Percentiles rank a stretch among this genome's conserved stretches.
phyloP scores from a whole-genome alignment of 2,329 filamentous ascomycete genomes.

The Cytospora chrysosperma region DNA sequence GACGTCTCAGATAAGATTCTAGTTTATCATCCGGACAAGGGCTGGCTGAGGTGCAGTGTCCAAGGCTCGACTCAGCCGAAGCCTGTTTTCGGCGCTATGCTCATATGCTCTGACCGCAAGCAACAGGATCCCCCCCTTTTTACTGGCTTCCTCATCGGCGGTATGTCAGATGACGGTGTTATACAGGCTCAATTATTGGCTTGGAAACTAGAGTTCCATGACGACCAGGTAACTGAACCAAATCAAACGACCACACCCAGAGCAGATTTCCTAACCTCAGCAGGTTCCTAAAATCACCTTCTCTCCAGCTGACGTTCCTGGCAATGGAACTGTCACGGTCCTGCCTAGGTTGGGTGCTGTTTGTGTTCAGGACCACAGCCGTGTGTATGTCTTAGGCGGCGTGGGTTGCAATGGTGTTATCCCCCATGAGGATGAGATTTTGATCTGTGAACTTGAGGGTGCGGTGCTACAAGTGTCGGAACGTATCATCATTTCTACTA shows the following conservation, averaged over 20 bases:
- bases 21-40: conserved; percentile 48
- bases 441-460: neutral
- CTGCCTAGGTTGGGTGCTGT: conserved; percentile 44
- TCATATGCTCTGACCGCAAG: conserved; percentile 30
- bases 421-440: conserved; percentile 51
- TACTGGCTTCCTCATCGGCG: conserved; percentile 68
- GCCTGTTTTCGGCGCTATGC: conserved; percentile 45
- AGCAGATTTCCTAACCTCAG: neutral
- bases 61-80: conserved; percentile 35
- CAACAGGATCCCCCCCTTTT: conserved; percentile 36
- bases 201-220: conserved; percentile 57
- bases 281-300: conserved; percentile 19
- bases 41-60: conserved; percentile 47
- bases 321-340: neutral
- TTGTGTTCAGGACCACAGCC: conserved; percentile 31
- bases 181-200: conserved; percentile 62
- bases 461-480: neutral
- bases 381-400: conserved; percentile 44
- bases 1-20: conserved; percentile 51
- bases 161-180: conserved; percentile 63
- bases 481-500: conserved; percentile 23
- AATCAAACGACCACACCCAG: conserved; percentile 27
- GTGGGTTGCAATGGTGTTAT: conserved; percentile 43
- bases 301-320: neutral
- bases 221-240: conserved; percentile 38